Conservation (phyloP, 2,329 filamentous ascomycete species). For the Colletotrichum acutatum region DNA sequence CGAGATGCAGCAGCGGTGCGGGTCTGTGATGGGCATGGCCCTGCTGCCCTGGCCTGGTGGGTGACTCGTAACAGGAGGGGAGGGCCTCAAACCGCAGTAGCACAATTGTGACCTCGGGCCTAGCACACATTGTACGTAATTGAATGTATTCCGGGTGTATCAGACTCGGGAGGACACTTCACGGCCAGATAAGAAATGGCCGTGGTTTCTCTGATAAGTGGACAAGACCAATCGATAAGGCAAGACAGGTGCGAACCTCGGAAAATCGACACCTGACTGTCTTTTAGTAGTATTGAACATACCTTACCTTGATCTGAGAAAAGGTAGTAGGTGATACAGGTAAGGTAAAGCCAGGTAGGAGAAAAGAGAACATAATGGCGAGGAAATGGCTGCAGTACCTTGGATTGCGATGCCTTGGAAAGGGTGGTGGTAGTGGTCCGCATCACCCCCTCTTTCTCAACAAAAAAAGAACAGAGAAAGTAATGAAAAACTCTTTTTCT, state of each 20-base stretch:
- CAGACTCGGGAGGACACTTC: no score
- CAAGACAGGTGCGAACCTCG: constrained; percentile 7
- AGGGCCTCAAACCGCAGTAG: constrained; percentile 19
- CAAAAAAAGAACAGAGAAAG: neutral
- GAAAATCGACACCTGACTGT: constrained; percentile 7
- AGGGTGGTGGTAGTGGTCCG: neutral
- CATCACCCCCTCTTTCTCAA: neutral
- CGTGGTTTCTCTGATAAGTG: constrained; percentile 18
- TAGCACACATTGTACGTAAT: no score
- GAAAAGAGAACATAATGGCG: neutral
- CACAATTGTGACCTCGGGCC: no score
- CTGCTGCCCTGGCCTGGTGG: neutral
- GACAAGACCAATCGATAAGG: neutral
- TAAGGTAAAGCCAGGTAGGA: no score
- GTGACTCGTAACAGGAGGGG: constrained; percentile 9
- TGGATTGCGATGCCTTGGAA: no score
- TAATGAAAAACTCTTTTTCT: neutral
- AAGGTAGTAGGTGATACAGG: no score
- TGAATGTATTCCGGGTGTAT: no score
- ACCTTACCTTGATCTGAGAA: no score
- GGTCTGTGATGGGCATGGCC: neutral
- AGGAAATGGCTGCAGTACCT: neutral
- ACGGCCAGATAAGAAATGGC: no score
- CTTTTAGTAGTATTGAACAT: no score
- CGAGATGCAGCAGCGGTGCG: neutral